A percentile compares a stretch with the other conserved stretches of the same genome.
Evolutionary conservation across 345 rosid genomes (phyloP).

Genomic region (Lepidium aucheri): DNA sequence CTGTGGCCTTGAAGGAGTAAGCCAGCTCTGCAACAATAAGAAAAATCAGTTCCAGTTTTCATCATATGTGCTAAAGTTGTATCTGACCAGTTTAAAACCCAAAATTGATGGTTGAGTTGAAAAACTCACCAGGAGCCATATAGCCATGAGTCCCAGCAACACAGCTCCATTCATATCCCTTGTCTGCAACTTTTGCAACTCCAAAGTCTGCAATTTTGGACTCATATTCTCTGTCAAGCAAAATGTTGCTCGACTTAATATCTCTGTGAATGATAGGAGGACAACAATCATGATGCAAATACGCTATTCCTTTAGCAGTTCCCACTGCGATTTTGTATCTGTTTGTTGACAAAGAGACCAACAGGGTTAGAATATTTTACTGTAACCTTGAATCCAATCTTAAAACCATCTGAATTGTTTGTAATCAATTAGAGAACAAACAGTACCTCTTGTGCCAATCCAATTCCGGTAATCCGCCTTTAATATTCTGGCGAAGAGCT

Average conservation of each 20-base stretch:
- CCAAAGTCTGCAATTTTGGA: slow-evolving; percentile 92
- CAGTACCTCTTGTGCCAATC: slow-evolving; percentile 63
- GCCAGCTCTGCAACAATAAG: slow-evolving; percentile 54
- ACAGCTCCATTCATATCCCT: slow-evolving; percentile 42
- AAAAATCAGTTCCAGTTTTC: not conserved
- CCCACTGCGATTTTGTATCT: slow-evolving; percentile 74
- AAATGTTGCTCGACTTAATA: slow-evolving; percentile 77
- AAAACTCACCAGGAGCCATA: slow-evolving; percentile 80
- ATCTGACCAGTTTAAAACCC: too few species aligned
- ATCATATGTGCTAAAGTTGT: not conserved
- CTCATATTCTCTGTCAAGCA: slow-evolving; percentile 56
- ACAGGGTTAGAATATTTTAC: not conserved
- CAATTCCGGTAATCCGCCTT: slow-evolving; percentile 48
- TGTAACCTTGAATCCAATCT: slow-evolving; percentile 1
- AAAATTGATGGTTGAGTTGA: not conserved
- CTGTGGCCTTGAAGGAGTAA: slow-evolving; percentile 54
- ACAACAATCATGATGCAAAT: slow-evolving; percentile 77
- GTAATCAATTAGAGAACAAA: not conserved
- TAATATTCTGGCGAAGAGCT: slow-evolving; percentile 45
- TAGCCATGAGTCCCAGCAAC: slow-evolving; percentile 89
- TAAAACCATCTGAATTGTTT: not conserved
- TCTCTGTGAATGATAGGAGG: slow-evolving; percentile 83
- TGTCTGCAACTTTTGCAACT: slow-evolving; percentile 62
- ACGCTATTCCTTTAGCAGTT: slow-evolving; percentile 78
- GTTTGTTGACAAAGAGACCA: not conserved